Conservation (phyloP, 768 basidiomycete genomes). For the Suillus weaverae region DNA sequence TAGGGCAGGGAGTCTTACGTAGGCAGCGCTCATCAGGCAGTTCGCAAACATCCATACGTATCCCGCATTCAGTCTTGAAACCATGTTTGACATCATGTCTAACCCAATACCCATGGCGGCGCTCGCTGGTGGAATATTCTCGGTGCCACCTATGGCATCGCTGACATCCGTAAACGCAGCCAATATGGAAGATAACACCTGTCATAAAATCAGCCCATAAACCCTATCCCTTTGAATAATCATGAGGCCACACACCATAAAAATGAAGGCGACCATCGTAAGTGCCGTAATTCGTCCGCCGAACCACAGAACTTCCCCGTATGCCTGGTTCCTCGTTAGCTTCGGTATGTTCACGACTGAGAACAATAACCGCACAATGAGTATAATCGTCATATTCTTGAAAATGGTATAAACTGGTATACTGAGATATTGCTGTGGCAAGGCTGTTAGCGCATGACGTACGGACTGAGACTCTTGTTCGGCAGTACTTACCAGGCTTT, state of each 20-base stretch:
- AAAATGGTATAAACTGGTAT: constrained; percentile 99
- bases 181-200: constrained; percentile 91
- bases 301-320: constrained; percentile 98
- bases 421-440: constrained; percentile 83
- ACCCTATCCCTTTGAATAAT: background rate
- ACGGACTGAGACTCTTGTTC: background rate
- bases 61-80: constrained; percentile 68
- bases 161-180: constrained; percentile 93
- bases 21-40: constrained; percentile 86
- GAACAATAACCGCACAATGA: constrained; percentile 65
- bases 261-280: constrained; percentile 84
- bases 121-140: constrained; percentile 26
- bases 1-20: constrained; percentile 52
- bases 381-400: constrained; percentile 99
- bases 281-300: constrained; percentile 84
- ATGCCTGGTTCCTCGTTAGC: constrained; percentile 57
- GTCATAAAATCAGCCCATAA: constrained; percentile 4
- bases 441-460: background rate
- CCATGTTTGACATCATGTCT: constrained; percentile 42
- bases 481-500: constrained; percentile 78
- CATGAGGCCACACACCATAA: constrained; percentile 66
- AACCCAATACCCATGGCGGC: constrained; percentile 29
- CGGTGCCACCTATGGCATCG: constrained; percentile 34
- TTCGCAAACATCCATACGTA: constrained; percentile 98
- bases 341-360: background rate